phyloP scores from a whole-genome alignment of 257 asterid species.

The Apocynum venetum region DNA sequence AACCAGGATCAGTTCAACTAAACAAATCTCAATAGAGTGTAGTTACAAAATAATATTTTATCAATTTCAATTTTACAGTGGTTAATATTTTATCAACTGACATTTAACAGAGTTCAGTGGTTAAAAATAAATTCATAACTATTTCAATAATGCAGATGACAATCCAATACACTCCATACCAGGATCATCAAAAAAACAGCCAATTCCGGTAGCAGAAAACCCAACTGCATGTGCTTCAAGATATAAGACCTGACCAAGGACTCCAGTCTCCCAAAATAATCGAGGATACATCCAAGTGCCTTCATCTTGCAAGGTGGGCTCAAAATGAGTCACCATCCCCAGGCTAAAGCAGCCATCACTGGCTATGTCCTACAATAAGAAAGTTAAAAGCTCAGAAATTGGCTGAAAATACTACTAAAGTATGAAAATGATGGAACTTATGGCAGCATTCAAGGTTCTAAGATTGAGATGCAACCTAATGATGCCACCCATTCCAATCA shows the following conservation, averaged over 20 bases:
- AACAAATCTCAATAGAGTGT: not conserved
- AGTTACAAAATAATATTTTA: not conserved
- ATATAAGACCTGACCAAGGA: slow-evolving; percentile 89
- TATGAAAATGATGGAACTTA: not conserved
- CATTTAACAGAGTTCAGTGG: not conserved
- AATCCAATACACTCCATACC: slow-evolving; percentile 37
- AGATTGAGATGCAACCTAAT: not conserved
- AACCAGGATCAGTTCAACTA: not conserved
- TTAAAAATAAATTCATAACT: not conserved
- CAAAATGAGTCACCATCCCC: slow-evolving; percentile 88
- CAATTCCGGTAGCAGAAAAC: slow-evolving; percentile 92
- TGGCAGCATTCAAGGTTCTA: not conserved
- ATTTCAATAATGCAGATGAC: not conserved
- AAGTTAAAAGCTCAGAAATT: not conserved
- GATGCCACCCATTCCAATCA: not conserved
- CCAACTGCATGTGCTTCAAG: slow-evolving; percentile 95
- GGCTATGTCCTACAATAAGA: slow-evolving; percentile 62
- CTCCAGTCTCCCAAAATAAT: slow-evolving; percentile 96
- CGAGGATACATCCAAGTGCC: slow-evolving; percentile 97
- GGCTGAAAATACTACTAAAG: not conserved
- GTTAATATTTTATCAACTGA: not conserved
- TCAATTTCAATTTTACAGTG: not conserved
- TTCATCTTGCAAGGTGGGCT: slow-evolving; percentile 47
- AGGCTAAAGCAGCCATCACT: slow-evolving; percentile 96
- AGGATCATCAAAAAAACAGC: slow-evolving; percentile 92